A percentile compares a stretch with the other conserved stretches of the same genome.
phyloP scores from a whole-genome alignment of 345 rosid species.

The Lagerstroemia speciosa region DNA sequence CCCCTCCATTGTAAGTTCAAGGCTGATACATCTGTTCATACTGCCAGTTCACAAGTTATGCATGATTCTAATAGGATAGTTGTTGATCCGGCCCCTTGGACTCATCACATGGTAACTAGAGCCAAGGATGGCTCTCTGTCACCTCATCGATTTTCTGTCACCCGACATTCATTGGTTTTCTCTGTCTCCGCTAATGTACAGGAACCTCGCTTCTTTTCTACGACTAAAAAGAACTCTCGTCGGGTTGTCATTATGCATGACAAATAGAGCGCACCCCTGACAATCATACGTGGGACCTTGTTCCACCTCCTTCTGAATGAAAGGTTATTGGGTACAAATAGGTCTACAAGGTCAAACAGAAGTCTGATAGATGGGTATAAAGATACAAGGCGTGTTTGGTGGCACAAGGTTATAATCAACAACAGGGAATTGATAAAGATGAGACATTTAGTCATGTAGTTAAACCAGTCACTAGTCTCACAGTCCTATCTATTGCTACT shows the following conservation, averaged over 20 bases:
- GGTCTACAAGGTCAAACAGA: not conserved
- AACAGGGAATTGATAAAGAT: not conserved
- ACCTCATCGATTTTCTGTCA: not conserved
- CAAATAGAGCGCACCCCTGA: not conserved
- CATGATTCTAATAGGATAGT: not conserved
- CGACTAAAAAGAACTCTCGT: not conserved
- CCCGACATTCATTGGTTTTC: not conserved
- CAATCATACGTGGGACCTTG: conserved; percentile 1
- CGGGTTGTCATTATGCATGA: not conserved
- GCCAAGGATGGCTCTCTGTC: not conserved
- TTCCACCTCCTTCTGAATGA: not conserved
- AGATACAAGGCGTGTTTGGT: not conserved
- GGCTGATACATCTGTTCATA: no score
- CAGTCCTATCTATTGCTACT: not conserved
- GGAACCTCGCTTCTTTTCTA: not conserved
- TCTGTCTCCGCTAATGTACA: not conserved
- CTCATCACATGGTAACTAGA: not conserved
- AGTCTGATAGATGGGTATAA: not conserved
- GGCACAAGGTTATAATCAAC: not conserved
- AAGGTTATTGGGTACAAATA: not conserved
- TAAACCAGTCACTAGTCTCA: not conserved
- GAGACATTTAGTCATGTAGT: not conserved
- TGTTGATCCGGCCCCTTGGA: not conserved
- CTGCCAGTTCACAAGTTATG: no score
- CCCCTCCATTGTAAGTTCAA: no score